A percentile compares a stretch with the other conserved stretches of the same genome.
phyloP scores from a whole-genome alignment of 306 rosid genomes.

The Sophora flavescens region DNA sequence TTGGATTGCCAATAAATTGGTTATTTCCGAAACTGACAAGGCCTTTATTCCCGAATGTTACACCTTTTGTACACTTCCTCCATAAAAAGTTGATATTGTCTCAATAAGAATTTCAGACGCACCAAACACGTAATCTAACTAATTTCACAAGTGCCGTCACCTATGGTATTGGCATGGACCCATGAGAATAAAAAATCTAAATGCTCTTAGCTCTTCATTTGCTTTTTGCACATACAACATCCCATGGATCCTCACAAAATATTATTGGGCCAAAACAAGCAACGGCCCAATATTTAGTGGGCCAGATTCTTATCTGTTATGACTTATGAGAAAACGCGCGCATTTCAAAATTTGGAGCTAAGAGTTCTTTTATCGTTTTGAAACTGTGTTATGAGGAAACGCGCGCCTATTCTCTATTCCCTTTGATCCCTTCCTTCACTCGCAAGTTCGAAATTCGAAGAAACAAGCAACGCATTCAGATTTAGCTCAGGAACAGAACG shows the following conservation, averaged over 20 bases:
- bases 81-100: not conserved
- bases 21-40: not conserved
- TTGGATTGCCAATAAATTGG: not conserved
- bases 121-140: not conserved
- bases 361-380: not conserved
- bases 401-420: conserved; percentile 5
- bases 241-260: not conserved
- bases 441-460: not conserved
- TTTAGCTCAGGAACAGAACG: not conserved
- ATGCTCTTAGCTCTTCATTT: not conserved
- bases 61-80: not conserved
- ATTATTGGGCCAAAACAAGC: not conserved
- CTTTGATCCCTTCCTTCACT: conserved; percentile 11
- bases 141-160: not conserved
- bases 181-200: not conserved
- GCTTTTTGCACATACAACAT: not conserved
- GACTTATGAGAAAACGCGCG: conserved; percentile 17
- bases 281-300: not conserved
- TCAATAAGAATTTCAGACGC: not conserved
- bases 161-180: not conserved
- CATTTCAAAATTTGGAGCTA: conserved; percentile 19
- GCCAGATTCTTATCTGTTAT: not conserved
- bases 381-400: not conserved
- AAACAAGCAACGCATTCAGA: not conserved
- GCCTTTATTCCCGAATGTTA: not conserved